Evolutionary conservation across 78 protist species (phyloP).

Genomic region (Guillardia theta): DNA sequence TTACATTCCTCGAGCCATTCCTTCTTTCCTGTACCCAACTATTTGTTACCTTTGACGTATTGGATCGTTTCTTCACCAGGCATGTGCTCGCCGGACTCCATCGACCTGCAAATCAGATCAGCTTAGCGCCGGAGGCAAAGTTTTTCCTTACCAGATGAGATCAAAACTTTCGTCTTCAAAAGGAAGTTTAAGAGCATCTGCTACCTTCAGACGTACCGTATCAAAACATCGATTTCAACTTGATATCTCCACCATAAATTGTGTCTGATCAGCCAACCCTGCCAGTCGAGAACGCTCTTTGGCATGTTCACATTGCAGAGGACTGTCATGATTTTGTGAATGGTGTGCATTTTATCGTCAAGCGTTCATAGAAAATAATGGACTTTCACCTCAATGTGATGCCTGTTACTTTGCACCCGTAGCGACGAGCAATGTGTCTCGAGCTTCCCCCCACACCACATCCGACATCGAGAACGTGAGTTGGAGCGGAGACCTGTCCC

Average conservation of each 20-base stretch:
- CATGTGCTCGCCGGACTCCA: conserved; percentile 46
- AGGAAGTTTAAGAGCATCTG: conserved; percentile 42
- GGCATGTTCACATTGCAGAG: not conserved
- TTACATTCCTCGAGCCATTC: too few relatives aligned
- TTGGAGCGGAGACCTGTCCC: not conserved
- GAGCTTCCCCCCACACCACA: conserved; percentile 49
- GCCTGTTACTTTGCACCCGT: not conserved
- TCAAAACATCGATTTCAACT: too few relatives aligned
- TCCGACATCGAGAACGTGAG: conserved; percentile 36
- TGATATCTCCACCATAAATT: not conserved
- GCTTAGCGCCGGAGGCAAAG: too few relatives aligned
- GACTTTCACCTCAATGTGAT: too few relatives aligned
- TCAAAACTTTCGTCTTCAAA: conserved; percentile 19
- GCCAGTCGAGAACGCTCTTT: not conserved
- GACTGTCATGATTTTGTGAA: not conserved
- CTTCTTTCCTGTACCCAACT: too few relatives aligned
- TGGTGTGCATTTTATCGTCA: too few relatives aligned
- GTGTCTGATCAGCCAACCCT: not conserved
- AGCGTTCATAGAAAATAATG: too few relatives aligned
- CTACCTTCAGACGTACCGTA: too few relatives aligned
- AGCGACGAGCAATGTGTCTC: not conserved
- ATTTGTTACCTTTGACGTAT: too few relatives aligned
- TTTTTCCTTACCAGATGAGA: too few relatives aligned
- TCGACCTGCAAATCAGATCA: too few relatives aligned
- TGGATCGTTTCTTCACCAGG: conserved; percentile 29